Conservation (phyloP, 257 asterid genomes). For the Nicotiana tabacum region DNA sequence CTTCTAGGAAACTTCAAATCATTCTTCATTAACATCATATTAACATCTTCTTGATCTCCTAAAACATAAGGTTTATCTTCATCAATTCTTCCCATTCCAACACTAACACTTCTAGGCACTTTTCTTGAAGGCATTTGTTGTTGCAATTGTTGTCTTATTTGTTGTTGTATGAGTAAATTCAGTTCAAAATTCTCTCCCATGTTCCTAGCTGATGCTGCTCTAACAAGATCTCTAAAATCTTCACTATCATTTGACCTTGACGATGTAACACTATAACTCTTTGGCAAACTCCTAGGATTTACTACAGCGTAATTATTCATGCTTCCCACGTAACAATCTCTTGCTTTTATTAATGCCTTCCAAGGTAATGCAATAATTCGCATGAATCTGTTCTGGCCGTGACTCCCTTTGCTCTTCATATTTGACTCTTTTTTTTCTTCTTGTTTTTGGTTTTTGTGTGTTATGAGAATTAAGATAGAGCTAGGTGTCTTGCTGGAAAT, state of each 20-base stretch:
- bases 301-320: conserved; percentile 20
- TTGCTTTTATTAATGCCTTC: conserved; percentile 30
- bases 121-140: conserved; percentile 16
- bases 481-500: too few species aligned
- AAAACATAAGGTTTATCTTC: conserved; percentile 58
- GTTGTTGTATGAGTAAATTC: conserved; percentile 26
- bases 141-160: conserved; percentile 8
- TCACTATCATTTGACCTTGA: conserved; percentile 29
- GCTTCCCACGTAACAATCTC: conserved; percentile 35
- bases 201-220: conserved; percentile 49
- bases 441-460: neutral
- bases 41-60: conserved; percentile 16
- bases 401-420: conserved; percentile 14
- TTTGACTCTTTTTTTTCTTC: neutral
- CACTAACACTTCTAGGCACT: conserved; percentile 69
- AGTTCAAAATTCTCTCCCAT: conserved; percentile 19
- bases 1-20: conserved; percentile 45
- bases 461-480: neutral
- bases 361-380: conserved; percentile 47
- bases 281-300: neutral
- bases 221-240: conserved; percentile 48
- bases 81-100: conserved; percentile 79
- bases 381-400: conserved; percentile 30
- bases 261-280: conserved; percentile 40
- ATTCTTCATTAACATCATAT: conserved; percentile 19